Base-by-base conservation (phyloP, 208 protist species). In the Leishmania amazonensis region DNA sequence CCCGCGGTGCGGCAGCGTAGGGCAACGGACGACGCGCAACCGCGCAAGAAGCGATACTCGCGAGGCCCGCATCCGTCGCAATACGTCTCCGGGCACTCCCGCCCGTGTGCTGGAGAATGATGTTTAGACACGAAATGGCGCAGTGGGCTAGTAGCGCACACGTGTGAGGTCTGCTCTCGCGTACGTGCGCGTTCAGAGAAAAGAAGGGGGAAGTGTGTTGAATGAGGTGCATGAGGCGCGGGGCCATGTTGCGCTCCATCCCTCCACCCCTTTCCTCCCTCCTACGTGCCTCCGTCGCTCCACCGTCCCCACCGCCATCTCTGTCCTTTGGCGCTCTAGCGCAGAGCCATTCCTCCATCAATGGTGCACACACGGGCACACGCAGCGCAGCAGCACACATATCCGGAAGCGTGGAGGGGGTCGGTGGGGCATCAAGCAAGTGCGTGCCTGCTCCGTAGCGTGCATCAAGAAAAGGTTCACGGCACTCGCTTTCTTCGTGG, bases 1-100 rank as follows among this genome's bases (percentile, higher is more conserved):
- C 90, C 93, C 7, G 90, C 86, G 71, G 88, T 94, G 19, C 89
- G 95, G 13, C 78, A 72, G 15, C 81, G 84, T 21, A 31, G 45
- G 38, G 70, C n/a, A 5, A 31, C 2, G 31, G 51, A 47, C 7
- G 70, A 53, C 38, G 38, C 4, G 51, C 71, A 28, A 24, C 77
- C 15, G 65, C 65, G 58, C 19, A 78, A 38, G 57, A 78, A n/a
- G 35, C 15, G 40, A 31, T 51, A 21, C 5, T 38, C 35, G 17
- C 51, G 31, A 53, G 31, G 64, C 8, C 31, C 49, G n/a, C 11
- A 17, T 47, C 31, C n/a, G 40, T 31, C 51, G 49, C 28, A 76
- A 76, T 28, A 60, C 15, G 35, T 47, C 17, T 15, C 31, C 7
- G 49, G 19, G 51, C 51, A 45, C 72, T 53, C 45, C 15, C 70